Percentiles rank a stretch among this genome's conserved stretches.
These are phyloP conservation scores for Hygrocybe punicea DNA, from an alignment of 768 basidiomycete genomes.

Conservation along the genomic window DNA sequence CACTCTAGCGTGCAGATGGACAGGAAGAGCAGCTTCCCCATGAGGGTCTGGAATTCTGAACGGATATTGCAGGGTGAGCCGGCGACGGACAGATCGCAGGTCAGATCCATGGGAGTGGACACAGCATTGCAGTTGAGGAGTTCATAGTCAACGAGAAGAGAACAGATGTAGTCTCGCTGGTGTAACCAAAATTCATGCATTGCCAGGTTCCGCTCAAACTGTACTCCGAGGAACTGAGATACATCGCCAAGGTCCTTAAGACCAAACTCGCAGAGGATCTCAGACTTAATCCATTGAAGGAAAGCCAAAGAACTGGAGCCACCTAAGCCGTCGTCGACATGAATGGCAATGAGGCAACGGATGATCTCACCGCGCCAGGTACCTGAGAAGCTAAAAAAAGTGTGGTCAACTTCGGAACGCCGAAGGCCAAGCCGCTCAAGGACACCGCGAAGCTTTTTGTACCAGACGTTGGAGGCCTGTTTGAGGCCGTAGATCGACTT, in stretches of 20 bases:
- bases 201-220: conserved; percentile 15
- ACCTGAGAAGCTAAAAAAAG: conserved; percentile 18
- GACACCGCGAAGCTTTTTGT: conserved; percentile 12
- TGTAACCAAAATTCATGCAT: not conserved
- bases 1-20: no score
- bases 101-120: not conserved
- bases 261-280: conserved; percentile 17
- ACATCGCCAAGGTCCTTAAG: conserved; percentile 27
- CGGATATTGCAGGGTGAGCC: conserved; percentile 11
- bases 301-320: conserved; percentile 16
- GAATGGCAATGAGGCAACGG: conserved; percentile 20
- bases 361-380: not conserved
- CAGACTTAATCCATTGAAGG: conserved; percentile 20
- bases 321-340: conserved; percentile 27
- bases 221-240: conserved; percentile 29
- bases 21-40: conserved; percentile 27
- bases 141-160: not conserved
- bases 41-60: conserved; percentile 17
- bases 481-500: conserved; percentile 35
- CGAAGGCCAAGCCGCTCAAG: conserved; percentile 14
- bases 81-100: not conserved
- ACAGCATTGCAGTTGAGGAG: not conserved
- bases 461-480: conserved; percentile 29
- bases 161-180: conserved; percentile 1
- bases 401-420: conserved; percentile 28